phyloP scores from a whole-genome alignment of 768 basidiomycete genomes.

The Podaxis sp. region DNA sequence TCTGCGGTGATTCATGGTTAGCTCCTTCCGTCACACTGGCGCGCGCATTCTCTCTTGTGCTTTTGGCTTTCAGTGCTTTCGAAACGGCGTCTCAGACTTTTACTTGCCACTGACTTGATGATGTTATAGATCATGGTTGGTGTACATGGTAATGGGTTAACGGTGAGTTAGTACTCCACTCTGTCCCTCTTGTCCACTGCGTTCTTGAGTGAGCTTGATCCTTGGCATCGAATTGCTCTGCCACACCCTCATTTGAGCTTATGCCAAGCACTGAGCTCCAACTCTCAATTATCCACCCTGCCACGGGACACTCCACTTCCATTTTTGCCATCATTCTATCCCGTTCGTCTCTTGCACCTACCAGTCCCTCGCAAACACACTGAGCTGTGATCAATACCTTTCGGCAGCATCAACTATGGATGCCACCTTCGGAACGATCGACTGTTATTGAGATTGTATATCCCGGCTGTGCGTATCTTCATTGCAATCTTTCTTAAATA shows the following conservation, averaged over 20 bases:
- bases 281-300: too few relatives aligned
- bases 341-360: not conserved
- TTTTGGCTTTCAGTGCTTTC: not conserved
- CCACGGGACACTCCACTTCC: not conserved
- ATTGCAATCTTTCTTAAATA: not conserved
- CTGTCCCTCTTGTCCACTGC: not conserved
- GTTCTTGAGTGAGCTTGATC: not conserved
- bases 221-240: not conserved
- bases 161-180: constrained; percentile 25
- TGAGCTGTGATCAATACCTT: not conserved
- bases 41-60: not conserved
- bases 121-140: constrained; percentile 23
- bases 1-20: too few relatives aligned
- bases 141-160: constrained; percentile 64
- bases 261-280: not conserved
- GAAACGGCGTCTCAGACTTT: not conserved
- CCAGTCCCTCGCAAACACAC: too few relatives aligned
- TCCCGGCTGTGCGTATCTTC: constrained; percentile 45
- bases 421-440: constrained; percentile 61
- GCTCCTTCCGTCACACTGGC: not conserved
- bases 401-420: constrained; percentile 58
- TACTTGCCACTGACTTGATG: too few relatives aligned
- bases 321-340: not conserved
- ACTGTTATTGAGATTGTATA: constrained; percentile 73
- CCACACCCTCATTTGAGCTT: not conserved